Evolutionary conservation across 2,329 filamentous ascomycete genomes (phyloP).

Genomic region (Pseudocercospora fuligena): DNA sequence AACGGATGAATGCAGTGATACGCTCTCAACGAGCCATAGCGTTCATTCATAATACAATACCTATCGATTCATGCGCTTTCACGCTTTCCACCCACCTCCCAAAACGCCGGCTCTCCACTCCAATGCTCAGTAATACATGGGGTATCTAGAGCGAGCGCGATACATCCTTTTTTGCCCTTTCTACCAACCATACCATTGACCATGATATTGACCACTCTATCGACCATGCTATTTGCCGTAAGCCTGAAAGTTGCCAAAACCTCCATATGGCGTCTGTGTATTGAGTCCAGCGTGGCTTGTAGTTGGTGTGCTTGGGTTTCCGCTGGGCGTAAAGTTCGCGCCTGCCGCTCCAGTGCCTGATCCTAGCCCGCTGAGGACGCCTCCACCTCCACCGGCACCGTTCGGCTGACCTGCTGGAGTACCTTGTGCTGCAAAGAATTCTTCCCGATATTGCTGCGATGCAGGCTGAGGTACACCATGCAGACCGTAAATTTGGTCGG

Average conservation of each 20-base stretch:
- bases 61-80: neutral
- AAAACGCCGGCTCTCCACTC: neutral
- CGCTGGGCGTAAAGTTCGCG: conserved; percentile 27
- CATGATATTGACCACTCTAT: neutral
- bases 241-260: conserved; percentile 25
- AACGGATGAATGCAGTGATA: neutral
- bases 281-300: conserved; percentile 28
- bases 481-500: conserved; percentile 92
- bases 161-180: neutral
- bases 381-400: conserved; percentile 28
- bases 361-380: conserved; percentile 24
- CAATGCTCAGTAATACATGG: conserved; percentile 4
- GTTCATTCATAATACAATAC: neutral
- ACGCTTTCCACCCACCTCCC: neutral
- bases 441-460: conserved; percentile 58
- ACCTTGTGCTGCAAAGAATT: conserved; percentile 50
- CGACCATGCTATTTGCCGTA: conserved; percentile 14
- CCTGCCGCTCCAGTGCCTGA: conserved; percentile 11
- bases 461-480: conserved; percentile 63
- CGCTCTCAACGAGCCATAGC: neutral
- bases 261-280: conserved; percentile 24
- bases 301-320: conserved; percentile 30
- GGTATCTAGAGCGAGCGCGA: neutral
- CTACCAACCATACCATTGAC: neutral
- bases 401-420: conserved; percentile 36